phyloP scores from a whole-genome alignment of 306 rosid species.

The Ormosia emarginata region DNA sequence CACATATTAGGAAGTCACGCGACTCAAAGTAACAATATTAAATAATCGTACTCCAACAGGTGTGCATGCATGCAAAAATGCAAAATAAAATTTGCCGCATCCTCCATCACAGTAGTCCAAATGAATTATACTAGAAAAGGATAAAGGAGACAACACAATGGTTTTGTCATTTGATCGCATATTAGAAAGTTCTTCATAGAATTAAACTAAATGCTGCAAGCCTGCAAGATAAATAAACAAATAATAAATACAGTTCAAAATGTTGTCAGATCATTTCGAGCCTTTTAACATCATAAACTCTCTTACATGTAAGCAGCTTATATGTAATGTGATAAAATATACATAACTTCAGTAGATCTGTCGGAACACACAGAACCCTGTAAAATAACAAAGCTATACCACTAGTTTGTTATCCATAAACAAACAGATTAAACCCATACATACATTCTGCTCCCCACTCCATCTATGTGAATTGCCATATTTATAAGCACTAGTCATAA shows the following conservation, averaged over 20 bases:
- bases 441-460: background rate
- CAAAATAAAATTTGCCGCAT: background rate
- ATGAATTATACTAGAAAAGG: background rate
- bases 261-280: background rate
- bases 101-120: conserved; percentile 1
- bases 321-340: background rate
- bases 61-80: background rate
- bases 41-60: background rate
- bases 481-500: background rate
- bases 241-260: background rate
- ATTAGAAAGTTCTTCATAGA: background rate
- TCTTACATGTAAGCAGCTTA: background rate
- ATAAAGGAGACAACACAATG: background rate
- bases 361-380: background rate
- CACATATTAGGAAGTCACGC: background rate
- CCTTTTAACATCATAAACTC: background rate
- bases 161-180: background rate
- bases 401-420: background rate
- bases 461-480: background rate
- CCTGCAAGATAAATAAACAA: background rate
- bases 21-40: background rate
- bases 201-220: background rate
- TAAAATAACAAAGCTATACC: background rate
- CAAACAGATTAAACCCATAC: background rate
- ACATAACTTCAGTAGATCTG: background rate